Base-by-base conservation (phyloP, 139 green algal genomes). In the Asterochloris erici region DNA sequence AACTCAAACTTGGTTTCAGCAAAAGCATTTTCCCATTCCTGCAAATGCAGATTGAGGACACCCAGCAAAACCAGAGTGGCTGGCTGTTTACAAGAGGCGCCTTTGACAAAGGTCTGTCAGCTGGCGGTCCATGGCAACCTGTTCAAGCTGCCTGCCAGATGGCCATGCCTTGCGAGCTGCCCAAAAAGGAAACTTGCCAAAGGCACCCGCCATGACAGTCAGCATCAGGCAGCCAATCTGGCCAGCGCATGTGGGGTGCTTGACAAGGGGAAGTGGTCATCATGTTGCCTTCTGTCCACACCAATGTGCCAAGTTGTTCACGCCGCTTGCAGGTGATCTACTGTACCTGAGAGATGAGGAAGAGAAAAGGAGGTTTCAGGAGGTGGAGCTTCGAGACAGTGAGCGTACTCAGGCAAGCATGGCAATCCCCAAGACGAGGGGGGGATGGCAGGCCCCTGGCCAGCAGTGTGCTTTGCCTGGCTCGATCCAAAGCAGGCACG, bases 261-360 rank as follows among this genome's bases (percentile, higher is more conserved):
- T 54, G 38, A 54, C 38, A 2, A 54, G 2, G 38, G 38, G 21
- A 73, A 73, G 66, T 24, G 66, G 1, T 24, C 23, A 24, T 73
- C 21, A 9, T 73, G 23, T 73, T 26, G 23, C 23, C 23, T 21
- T 9, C 66, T 24, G 23, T 10, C 9, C 66, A 24, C 23, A 26
- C 21, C 6, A 24, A 73, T 10, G 21, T 24, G 23, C 21, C 2
- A 73, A 73, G 66, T 73, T 73, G 23, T 26, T 21, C 23, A 73
- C 66, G 4, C 23, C 21, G 38, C 38, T 6, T 54, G 38, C 38
- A 54, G 83, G 83, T 23, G 90, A 93, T 83, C 78, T 90, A 21
- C 77, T 92, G 14, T 93, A 91, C 78, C 62, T 93, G 9, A 77
- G 85, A 14, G 85, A 90, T 69, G 86, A 93, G 70, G 89, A 90